Conservation (phyloP, 208 protist species). For the Acanthamoeba polyphaga region DNA sequence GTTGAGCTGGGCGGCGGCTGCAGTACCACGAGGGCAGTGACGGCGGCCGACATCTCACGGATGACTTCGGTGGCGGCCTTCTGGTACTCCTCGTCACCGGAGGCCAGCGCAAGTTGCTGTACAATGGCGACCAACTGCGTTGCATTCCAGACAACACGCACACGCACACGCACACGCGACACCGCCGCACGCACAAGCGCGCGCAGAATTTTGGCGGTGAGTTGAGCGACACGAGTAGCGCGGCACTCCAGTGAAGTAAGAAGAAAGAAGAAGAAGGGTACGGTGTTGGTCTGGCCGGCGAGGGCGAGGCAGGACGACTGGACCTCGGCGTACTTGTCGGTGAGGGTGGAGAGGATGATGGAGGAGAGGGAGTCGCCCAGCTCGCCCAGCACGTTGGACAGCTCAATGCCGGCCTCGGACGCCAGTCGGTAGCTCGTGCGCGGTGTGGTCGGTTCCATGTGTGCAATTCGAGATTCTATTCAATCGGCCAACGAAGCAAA, state of each 20-base stretch:
- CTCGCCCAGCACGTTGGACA: slow-evolving; percentile 45
- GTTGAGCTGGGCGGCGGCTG: not conserved
- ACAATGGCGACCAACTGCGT: slow-evolving; percentile 8
- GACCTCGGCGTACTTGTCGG: slow-evolving; percentile 34
- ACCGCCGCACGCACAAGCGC: not conserved
- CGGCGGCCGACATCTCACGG: not conserved
- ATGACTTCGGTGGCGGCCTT: slow-evolving; percentile 31
- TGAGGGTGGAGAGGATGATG: slow-evolving; percentile 33
- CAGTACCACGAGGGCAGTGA: slow-evolving; percentile 31
- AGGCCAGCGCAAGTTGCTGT: slow-evolving; percentile 49
- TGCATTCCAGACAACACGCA: not conserved
- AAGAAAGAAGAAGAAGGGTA: not conserved
- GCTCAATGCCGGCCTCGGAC: slow-evolving; percentile 20
- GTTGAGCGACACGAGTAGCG: not conserved
- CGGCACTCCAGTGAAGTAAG: not conserved
- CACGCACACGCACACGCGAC: not conserved
- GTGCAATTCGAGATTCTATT: not conserved
- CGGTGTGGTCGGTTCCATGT: slow-evolving; percentile 29
- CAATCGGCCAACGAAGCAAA: not conserved
- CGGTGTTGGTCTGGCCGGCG: slow-evolving; percentile 59
- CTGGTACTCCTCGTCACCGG: slow-evolving; percentile 41
- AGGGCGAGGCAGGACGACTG: slow-evolving; percentile 31
- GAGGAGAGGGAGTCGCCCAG: slow-evolving; percentile 45
- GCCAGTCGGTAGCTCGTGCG: slow-evolving; percentile 14
- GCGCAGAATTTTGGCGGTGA: not conserved